These are phyloP conservation scores for Debaryomycetaceae sp. DNA, from an alignment of 1,139 yeast genomes.

Conservation along the genomic window DNA sequence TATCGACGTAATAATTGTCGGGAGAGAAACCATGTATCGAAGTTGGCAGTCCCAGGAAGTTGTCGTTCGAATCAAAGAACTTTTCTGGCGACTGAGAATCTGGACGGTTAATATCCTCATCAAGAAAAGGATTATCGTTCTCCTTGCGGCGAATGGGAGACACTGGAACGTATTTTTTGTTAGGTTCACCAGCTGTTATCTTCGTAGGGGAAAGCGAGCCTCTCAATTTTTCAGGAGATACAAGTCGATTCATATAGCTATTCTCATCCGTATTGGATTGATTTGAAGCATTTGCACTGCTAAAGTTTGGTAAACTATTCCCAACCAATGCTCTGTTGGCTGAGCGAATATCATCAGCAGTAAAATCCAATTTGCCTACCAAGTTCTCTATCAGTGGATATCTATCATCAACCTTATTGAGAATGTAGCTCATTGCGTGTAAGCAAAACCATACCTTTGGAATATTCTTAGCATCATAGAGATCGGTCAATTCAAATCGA, in stretches of 20 bases:
- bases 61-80: not conserved
- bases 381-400: conserved; percentile 64
- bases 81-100: not conserved
- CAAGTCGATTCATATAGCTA: conserved; percentile 22
- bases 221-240: conserved; percentile 7
- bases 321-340: conserved; percentile 69
- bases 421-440: conserved; percentile 80
- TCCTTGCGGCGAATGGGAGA: not conserved
- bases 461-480: conserved; percentile 86
- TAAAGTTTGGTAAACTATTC: conserved; percentile 62
- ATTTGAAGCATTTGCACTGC: conserved; percentile 35
- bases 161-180: not conserved
- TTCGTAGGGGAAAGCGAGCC: not conserved
- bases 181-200: not conserved
- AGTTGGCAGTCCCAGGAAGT: not conserved
- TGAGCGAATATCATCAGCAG: conserved; percentile 61
- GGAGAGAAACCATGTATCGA: conserved; percentile 7
- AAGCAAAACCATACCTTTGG: conserved; percentile 94
- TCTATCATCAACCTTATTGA: conserved; percentile 45
- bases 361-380: conserved; percentile 60
- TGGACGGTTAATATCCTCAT: not conserved
- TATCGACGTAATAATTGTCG: conserved; percentile 16
- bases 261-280: conserved; percentile 13
- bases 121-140: not conserved
- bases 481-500: conserved; percentile 85